These are phyloP conservation scores for Trichoderma atrobrunneum DNA, from an alignment of 2,329 filamentous ascomycete species.

Conservation along the genomic window DNA sequence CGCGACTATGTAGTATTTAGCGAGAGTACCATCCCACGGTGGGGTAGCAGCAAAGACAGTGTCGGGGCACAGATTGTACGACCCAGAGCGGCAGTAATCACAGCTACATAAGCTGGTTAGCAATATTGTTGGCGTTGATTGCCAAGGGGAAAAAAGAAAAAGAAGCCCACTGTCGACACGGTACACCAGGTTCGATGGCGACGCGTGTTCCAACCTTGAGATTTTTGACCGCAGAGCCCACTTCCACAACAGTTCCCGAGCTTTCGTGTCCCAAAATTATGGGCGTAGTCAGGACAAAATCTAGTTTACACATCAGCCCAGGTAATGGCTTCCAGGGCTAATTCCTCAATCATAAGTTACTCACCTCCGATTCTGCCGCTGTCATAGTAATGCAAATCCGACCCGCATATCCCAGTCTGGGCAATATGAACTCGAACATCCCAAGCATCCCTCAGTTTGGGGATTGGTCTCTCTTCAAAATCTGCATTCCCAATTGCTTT, in stretches of 20 bases:
- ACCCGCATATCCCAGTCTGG: not conserved
- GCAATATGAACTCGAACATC: not conserved
- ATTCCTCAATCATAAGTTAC: not conserved
- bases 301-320: constrained; percentile 16
- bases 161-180: not conserved
- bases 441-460: not conserved
- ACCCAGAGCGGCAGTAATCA: not conserved
- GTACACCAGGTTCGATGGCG: not conserved
- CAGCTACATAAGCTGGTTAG: not conserved
- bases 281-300: constrained; percentile 43
- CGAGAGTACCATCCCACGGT: not conserved
- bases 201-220: not conserved
- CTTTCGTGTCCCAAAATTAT: constrained; percentile 49
- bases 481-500: not conserved
- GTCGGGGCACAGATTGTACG: not conserved
- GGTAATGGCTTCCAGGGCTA: not conserved
- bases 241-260: constrained; percentile 40
- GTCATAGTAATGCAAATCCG: not conserved
- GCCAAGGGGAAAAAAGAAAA: not conserved
- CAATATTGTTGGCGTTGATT: not conserved
- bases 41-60: not conserved
- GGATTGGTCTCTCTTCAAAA: not conserved
- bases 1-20: not conserved
- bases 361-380: not conserved
- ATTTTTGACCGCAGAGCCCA: constrained; percentile 39